These are phyloP conservation scores for Bipolaris sorokiniana DNA, from an alignment of 2,329 filamentous ascomycete species.

Conservation along the genomic window DNA sequence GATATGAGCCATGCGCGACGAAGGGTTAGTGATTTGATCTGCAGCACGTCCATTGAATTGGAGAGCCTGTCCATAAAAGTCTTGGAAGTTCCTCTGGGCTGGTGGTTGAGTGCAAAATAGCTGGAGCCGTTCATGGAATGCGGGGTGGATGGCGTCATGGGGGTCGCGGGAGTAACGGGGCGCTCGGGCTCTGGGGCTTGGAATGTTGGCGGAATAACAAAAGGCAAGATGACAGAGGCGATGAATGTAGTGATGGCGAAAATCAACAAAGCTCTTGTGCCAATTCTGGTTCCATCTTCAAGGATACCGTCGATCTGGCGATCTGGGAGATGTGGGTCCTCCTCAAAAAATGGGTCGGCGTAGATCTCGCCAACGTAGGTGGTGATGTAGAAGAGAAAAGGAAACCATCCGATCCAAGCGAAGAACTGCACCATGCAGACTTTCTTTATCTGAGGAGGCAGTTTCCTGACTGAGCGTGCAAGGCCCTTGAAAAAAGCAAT, in stretches of 20 bases:
- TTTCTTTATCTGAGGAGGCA: slow-evolving; percentile 81
- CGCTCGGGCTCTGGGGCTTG: slow-evolving; percentile 50
- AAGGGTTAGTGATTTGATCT: slow-evolving; percentile 83
- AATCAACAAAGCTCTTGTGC: slow-evolving; percentile 86
- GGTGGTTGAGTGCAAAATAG: slow-evolving; percentile 41
- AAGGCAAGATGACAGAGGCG: slow-evolving; percentile 82
- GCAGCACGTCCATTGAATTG: slow-evolving; percentile 64
- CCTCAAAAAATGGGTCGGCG: slow-evolving; percentile 77
- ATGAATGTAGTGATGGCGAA: slow-evolving; percentile 85
- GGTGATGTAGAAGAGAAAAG: slow-evolving; percentile 92
- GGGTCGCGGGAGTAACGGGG: slow-evolving; percentile 51
- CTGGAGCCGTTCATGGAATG: slow-evolving; percentile 42
- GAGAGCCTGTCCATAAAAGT: slow-evolving; percentile 32
- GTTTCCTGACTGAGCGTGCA: slow-evolving; percentile 73
- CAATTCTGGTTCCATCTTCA: slow-evolving; percentile 83
- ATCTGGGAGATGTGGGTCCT: slow-evolving; percentile 77
- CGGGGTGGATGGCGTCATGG: slow-evolving; percentile 43
- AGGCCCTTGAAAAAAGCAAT: slow-evolving; percentile 80
- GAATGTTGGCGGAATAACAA: slow-evolving; percentile 84
- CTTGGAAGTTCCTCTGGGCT: slow-evolving; percentile 26
- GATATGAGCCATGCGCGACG: slow-evolving; percentile 86
- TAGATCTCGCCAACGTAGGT: slow-evolving; percentile 95
- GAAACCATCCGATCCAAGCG: slow-evolving; percentile 95
- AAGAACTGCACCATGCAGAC: slow-evolving; percentile 72
- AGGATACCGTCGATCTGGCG: slow-evolving; percentile 79